phyloP scores from a whole-genome alignment of 352 stramenopile species.

The Thraustochytrium sp. region DNA sequence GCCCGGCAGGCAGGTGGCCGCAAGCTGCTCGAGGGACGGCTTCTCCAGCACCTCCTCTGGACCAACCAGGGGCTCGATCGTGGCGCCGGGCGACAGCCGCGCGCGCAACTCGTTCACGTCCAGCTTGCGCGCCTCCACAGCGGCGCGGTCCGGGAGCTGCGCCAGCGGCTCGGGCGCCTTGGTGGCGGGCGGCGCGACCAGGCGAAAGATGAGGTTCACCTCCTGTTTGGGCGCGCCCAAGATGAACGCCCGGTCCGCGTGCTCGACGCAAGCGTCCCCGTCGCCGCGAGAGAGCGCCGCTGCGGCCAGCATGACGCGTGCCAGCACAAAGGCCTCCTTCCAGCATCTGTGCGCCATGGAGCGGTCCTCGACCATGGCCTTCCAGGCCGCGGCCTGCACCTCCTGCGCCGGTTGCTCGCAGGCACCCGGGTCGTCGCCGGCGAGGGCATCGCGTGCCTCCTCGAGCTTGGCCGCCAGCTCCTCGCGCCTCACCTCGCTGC shows the following conservation, averaged over 20 bases:
- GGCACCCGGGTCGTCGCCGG: neutral
- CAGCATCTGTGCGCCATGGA: neutral
- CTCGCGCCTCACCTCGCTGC: neutral
- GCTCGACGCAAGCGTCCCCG: neutral
- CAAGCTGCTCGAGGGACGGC: neutral
- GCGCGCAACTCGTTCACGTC: neutral
- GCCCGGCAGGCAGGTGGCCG: neutral
- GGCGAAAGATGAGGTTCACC: constrained; percentile 10
- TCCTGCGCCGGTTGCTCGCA: neutral
- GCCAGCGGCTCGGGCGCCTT: neutral
- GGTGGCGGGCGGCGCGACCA: neutral
- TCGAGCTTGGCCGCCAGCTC: neutral
- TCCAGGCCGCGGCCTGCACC: neutral
- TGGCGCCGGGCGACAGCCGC: neutral
- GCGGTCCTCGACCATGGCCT: neutral
- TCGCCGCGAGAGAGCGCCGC: neutral
- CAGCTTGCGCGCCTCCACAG: neutral
- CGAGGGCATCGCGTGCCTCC: neutral
- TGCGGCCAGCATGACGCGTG: neutral
- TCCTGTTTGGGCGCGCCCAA: neutral
- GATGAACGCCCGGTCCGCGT: constrained; percentile 4
- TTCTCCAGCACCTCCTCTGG: neutral
- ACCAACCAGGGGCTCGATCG: neutral
- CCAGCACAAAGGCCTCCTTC: neutral
- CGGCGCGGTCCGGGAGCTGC: neutral